These are phyloP conservation scores for Pythium sp. DNA, from an alignment of 352 stramenopile genomes.

Conservation along the genomic window DNA sequence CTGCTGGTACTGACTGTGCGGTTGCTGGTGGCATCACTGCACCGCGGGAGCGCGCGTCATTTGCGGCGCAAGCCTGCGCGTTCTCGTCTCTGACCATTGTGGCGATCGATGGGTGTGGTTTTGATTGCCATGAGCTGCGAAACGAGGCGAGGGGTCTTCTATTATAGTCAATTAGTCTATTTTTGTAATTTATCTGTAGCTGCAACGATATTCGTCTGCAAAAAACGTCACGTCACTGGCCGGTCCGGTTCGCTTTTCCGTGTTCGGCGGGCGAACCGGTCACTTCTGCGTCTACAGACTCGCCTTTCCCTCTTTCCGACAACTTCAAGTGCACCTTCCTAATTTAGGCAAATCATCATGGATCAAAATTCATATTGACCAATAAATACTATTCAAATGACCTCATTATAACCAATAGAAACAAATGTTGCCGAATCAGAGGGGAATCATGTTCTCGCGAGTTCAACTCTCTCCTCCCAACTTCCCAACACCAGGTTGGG, in stretches of 20 bases:
- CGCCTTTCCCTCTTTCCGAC: background rate
- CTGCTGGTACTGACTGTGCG: background rate
- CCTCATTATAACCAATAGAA: background rate
- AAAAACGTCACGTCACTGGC: constrained; percentile 5
- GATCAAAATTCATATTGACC: background rate
- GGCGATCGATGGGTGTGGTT: background rate
- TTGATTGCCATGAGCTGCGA: background rate
- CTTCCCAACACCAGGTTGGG: background rate
- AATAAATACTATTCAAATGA: background rate
- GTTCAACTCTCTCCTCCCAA: background rate
- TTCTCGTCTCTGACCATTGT: background rate
- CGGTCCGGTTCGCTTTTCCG: constrained; percentile 4
- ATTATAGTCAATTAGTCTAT: background rate
- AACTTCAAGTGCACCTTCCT: background rate
- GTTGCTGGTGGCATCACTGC: background rate
- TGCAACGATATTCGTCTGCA: constrained; percentile 6
- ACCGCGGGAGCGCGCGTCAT: background rate
- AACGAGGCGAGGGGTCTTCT: background rate
- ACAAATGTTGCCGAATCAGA: background rate
- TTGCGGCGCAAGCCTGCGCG: background rate
- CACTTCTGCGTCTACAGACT: background rate
- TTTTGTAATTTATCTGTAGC: background rate
- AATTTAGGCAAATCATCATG: background rate
- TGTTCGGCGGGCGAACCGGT: background rate
- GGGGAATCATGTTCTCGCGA: background rate